Percentiles rank a stretch among this genome's conserved stretches.
phyloP scores from a whole-genome alignment of 2,329 filamentous ascomycete genomes.

The Chaetomium globosum region DNA sequence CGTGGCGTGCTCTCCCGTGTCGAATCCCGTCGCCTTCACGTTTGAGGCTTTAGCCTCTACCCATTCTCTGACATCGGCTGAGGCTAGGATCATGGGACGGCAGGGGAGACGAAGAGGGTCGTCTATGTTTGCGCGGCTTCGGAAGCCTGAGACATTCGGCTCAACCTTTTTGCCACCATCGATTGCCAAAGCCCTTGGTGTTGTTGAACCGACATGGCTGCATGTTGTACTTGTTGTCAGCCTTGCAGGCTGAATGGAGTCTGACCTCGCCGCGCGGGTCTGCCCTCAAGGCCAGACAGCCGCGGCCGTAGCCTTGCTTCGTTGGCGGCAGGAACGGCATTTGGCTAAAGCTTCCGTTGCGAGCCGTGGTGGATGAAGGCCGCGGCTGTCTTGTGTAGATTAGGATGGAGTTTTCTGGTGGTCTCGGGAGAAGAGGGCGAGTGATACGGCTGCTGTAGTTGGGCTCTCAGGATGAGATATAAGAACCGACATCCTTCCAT shows the following conservation, averaged over 20 bases:
- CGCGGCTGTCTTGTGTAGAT: slow-evolving; percentile 29
- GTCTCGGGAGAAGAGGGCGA: not conserved
- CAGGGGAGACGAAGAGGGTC: not conserved
- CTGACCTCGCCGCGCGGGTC: not conserved
- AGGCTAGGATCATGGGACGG: not conserved
- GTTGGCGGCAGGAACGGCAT: not conserved
- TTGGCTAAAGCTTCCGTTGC: slow-evolving; percentile 25
- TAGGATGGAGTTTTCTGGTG: not conserved
- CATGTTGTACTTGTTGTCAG: not conserved
- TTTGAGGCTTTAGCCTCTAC: slow-evolving; percentile 24
- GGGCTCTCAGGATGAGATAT: not conserved
- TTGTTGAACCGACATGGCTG: not conserved
- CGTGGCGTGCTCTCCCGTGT: not conserved
- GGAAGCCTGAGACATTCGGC: not conserved
- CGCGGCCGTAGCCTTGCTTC: not conserved
- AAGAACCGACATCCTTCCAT: slow-evolving; percentile 1
- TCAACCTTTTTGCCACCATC: not conserved
- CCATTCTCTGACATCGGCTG: slow-evolving; percentile 15
- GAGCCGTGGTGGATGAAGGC: slow-evolving; percentile 13
- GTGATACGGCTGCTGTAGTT: not conserved
- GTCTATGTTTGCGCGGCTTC: not conserved
- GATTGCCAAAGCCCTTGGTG: not conserved
- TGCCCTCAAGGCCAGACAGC: slow-evolving; percentile 13
- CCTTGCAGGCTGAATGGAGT: slow-evolving; percentile 25
- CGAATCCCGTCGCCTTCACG: not conserved